These are phyloP conservation scores for Piromyces sp. DNA, from an alignment of 192 early-diverging fungal genomes.

Conservation along the genomic window DNA sequence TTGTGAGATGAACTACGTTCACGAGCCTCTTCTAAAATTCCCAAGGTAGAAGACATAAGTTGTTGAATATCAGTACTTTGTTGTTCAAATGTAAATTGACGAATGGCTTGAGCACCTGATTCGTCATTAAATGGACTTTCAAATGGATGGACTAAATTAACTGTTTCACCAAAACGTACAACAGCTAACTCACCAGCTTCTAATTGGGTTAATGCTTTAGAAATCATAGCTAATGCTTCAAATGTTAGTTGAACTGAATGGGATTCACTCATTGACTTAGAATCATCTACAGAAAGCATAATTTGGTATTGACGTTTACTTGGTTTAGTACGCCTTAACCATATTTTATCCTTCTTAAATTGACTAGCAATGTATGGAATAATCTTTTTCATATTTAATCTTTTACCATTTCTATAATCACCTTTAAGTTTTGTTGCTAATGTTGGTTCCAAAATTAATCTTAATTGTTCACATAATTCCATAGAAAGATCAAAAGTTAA, in stretches of 20 bases:
- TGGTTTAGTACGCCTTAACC: conserved; percentile 91
- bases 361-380: conserved; percentile 97
- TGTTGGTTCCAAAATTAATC: conserved; percentile 91
- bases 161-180: conserved; percentile 74
- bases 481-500: conserved; percentile 82
- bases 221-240: conserved; percentile 81
- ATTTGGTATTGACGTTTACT: conserved; percentile 95
- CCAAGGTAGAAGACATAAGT: conserved; percentile 71
- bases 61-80: conserved; percentile 64
- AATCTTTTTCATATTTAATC: conserved; percentile 97
- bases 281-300: conserved; percentile 94
- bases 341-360: conserved; percentile 99
- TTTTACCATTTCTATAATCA: conserved; percentile 95
- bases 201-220: conserved; percentile 79
- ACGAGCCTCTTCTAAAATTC: conserved; percentile 56
- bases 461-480: conserved; percentile 81
- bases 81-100: conserved; percentile 79
- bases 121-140: conserved; percentile 78
- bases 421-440: conserved; percentile 89
- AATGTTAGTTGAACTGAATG: conserved; percentile 77
- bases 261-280: conserved; percentile 87
- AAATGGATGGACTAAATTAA: conserved; percentile 83
- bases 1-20: conserved; percentile 12
- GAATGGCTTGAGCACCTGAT: conserved; percentile 76
- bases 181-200: conserved; percentile 88